phyloP scores from a whole-genome alignment of 371 early-diverging fungal species.

The Rhizoclosmatium hyalinum region DNA sequence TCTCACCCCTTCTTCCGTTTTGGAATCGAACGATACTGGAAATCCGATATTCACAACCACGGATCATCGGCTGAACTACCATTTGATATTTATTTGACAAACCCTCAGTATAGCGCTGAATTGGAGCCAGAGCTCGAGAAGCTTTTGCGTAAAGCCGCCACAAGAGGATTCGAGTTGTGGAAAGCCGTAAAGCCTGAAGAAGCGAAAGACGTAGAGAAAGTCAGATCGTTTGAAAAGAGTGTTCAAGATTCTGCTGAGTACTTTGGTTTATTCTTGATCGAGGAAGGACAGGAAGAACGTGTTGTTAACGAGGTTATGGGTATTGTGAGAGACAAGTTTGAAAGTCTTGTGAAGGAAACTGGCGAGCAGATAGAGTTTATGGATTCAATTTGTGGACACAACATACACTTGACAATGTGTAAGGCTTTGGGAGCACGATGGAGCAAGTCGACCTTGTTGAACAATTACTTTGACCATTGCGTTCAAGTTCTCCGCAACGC shows the following conservation, averaged over 20 bases:
- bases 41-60: constrained; percentile 1
- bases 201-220: too few relatives aligned
- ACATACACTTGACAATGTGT: background rate
- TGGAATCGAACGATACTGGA: constrained; percentile 23
- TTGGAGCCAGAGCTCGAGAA: background rate
- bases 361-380: background rate
- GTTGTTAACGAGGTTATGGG: background rate
- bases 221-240: background rate
- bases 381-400: background rate
- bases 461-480: constrained; percentile 12
- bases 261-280: constrained; percentile 21
- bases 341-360: background rate
- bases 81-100: background rate
- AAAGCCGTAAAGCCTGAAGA: background rate
- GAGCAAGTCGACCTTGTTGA: constrained; percentile 2
- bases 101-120: background rate
- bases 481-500: constrained; percentile 18
- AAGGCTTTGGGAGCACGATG: constrained; percentile 19
- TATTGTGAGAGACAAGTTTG: constrained; percentile 2
- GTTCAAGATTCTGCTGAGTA: background rate
- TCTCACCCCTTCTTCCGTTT: constrained; percentile 29
- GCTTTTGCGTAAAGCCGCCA: background rate
- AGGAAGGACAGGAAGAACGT: constrained; percentile 24
- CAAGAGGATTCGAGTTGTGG: background rate
- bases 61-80: background rate